Base-by-base conservation (phyloP, 169 alveolate species). In the Toxoplasma gondii region DNA sequence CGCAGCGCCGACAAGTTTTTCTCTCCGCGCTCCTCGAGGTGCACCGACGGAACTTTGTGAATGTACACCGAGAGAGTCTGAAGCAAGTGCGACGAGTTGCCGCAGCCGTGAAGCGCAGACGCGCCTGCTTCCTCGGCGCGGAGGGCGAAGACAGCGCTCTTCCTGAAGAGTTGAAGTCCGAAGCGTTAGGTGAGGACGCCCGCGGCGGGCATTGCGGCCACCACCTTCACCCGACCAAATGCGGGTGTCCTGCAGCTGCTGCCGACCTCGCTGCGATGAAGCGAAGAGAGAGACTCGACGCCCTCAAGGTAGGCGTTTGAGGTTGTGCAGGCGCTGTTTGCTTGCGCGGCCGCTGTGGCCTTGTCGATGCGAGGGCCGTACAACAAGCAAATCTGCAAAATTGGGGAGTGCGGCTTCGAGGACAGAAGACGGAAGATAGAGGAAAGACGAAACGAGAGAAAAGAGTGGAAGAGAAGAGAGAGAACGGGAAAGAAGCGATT, bases 221-320 rank as follows among this genome's bases (percentile, higher is more conserved):
- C 53, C 94, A 88, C 44, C 94, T 92, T 17, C 94, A 88, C 41
- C 93, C 96, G 53, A 80, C 96, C 19, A 86, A 87, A 34, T 91
- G 93, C 92, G 92, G 92, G 44, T 88, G 93, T 54, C 93, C 96
- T 17, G 96, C 88, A 0, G 94, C 86, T 12, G 96, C 93, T 49
- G 93, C 90, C 45, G 70, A 36, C 43, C 74, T 53, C 44, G 96
- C 91, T 31, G 94, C 92, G 67, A 81, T 70, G 70, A 81, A 82
- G 92, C 86, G 92, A n/a, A 90, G 88, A 36, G 94, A 90, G 78
- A 39, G 94, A 36, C 90, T 90, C 36, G 96, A 88, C 45, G 94
- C 92, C 24, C 36, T 90, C 69, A 43, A 91, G 88, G 95, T 87
- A n/a, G 43, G 93, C 17, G 34, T 22, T 9, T 9, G 17, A 31